Percentiles rank a stretch among this genome's conserved stretches.
Conservation (phyloP, 2,329 filamentous ascomycete species). For the Fusarium albosuccineum region DNA sequence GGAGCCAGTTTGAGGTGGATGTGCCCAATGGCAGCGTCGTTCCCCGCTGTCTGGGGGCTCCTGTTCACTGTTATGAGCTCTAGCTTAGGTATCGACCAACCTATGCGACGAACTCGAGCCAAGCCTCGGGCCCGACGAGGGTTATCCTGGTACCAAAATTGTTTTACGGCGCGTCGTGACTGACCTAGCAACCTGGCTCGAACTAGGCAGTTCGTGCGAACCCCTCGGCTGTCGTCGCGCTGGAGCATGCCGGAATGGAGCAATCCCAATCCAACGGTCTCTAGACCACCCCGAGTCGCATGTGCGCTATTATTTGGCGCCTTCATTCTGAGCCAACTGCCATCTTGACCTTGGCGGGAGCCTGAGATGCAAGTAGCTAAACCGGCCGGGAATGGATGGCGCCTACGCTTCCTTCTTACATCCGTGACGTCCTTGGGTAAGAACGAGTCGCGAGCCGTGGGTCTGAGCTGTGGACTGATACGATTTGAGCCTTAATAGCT, state of each 20-base stretch:
- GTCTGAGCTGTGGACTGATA: slow-evolving; percentile 21
- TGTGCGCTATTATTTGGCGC: slow-evolving; percentile 41
- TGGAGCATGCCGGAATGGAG: slow-evolving; percentile 23
- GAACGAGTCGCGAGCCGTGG: slow-evolving; percentile 22
- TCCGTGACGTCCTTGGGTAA: slow-evolving; percentile 32
- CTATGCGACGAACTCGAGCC: slow-evolving; percentile 19
- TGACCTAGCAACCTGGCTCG: slow-evolving; percentile 43
- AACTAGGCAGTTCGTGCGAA: slow-evolving; percentile 47
- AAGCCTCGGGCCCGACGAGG: slow-evolving; percentile 30
- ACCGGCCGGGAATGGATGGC: slow-evolving; percentile 27
- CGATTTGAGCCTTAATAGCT: slow-evolving; percentile 15
- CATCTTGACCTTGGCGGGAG: slow-evolving; percentile 35
- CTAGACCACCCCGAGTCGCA: slow-evolving; percentile 22
- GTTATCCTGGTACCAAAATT: slow-evolving; percentile 29
- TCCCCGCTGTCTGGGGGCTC: slow-evolving; percentile 12
- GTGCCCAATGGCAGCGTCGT: slow-evolving; percentile 16
- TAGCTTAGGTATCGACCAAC: slow-evolving; percentile 17
- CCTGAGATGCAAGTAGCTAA: slow-evolving; percentile 26
- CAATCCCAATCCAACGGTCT: slow-evolving; percentile 28
- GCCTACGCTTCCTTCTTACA: slow-evolving; percentile 24
- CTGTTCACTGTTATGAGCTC: slow-evolving; percentile 14
- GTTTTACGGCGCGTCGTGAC: slow-evolving; percentile 33
- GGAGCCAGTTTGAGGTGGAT: slow-evolving; percentile 6
- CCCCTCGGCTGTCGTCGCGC: slow-evolving; percentile 37
- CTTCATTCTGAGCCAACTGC: slow-evolving; percentile 22